Conservation (phyloP, 2,329 filamentous ascomycete genomes). For the Trichoderma guizhouense region DNA sequence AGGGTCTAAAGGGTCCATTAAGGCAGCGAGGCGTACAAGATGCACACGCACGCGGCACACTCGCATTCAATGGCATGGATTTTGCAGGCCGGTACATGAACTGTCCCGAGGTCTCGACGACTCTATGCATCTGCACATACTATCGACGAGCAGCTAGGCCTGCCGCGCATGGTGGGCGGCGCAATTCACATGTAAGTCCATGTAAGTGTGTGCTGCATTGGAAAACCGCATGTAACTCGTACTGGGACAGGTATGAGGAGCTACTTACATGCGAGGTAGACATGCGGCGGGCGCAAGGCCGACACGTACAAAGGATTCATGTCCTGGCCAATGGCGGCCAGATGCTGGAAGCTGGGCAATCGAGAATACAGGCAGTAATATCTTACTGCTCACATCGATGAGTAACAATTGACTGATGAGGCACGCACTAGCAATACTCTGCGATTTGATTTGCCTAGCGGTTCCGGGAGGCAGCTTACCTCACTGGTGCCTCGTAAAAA, state of each 20-base stretch:
- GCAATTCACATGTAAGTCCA: neutral
- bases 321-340: neutral
- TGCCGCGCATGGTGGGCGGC: neutral
- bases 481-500: neutral
- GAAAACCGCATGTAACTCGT: neutral
- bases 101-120: conserved; percentile 2
- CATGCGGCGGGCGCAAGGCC: neutral
- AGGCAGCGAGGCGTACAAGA: conserved; percentile 1
- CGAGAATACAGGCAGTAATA: neutral
- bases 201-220: conserved; percentile 11
- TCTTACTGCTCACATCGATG: conserved; percentile 1
- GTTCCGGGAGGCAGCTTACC: neutral
- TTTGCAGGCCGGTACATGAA: conserved; percentile 3
- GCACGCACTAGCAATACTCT: neutral
- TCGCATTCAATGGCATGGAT: conserved; percentile 1
- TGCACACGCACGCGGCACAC: neutral
- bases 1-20: neutral
- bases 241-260: neutral
- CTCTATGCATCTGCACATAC: conserved; percentile 12
- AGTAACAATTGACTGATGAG: neutral
- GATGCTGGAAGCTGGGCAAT: neutral
- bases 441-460: neutral
- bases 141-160: neutral
- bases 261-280: neutral
- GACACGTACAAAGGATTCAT: neutral